Conservation (phyloP, 2,329 filamentous ascomycete species). For the Alternaria sp. region DNA sequence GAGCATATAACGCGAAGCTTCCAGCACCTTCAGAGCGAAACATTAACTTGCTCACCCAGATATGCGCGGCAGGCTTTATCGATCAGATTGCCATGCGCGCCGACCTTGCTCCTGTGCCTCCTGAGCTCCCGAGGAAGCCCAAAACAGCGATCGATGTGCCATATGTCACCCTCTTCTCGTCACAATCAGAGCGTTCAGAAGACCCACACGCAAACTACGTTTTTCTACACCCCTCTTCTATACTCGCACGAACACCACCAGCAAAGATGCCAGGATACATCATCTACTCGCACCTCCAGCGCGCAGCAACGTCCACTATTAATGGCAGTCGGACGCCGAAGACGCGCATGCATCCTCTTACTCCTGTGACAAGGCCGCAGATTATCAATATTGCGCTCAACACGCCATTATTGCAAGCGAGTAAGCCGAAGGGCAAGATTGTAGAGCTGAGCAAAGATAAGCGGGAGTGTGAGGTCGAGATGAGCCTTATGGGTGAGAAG, state of each 20-base stretch:
- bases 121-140: constrained; percentile 66
- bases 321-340: constrained; percentile 57
- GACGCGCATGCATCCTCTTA: constrained; percentile 88
- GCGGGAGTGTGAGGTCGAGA: constrained; percentile 84
- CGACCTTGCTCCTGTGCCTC: constrained; percentile 78
- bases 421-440: constrained; percentile 90
- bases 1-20: constrained; percentile 59
- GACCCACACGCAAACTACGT: constrained; percentile 71
- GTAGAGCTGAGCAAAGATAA: constrained; percentile 59
- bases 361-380: constrained; percentile 77
- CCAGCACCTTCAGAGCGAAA: constrained; percentile 69
- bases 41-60: constrained; percentile 84
- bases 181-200: constrained; percentile 58
- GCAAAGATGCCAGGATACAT: constrained; percentile 79
- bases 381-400: constrained; percentile 81
- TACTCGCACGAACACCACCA: constrained; percentile 68
- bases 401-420: constrained; percentile 82
- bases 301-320: constrained; percentile 61
- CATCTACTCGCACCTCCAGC: constrained; percentile 86
- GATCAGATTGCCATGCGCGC: constrained; percentile 93
- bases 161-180: constrained; percentile 83
- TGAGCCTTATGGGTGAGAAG: constrained; percentile 75
- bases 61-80: constrained; percentile 89
- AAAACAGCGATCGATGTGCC: constrained; percentile 90
- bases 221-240: constrained; percentile 86